Evolutionary conservation across 331 rosid genomes (phyloP).

Genomic region (Pyracantha coccinea): DNA sequence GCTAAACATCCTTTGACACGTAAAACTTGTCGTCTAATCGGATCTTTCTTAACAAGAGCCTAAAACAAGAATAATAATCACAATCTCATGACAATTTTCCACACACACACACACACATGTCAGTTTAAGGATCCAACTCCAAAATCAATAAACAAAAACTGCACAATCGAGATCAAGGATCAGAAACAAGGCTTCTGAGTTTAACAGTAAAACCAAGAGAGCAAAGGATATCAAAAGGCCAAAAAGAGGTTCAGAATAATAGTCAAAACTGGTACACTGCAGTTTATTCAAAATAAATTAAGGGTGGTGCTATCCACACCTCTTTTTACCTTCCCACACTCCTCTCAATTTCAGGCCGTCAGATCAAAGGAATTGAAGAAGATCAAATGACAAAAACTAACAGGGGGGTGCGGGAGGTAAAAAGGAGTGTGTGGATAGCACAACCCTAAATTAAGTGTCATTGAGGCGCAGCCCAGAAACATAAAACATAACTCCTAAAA

Average conservation of each 20-base stretch:
- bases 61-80: conserved; percentile 10
- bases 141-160: neutral
- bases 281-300: neutral
- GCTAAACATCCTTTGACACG: conserved; percentile 95
- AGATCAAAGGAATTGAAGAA: too few relatives aligned
- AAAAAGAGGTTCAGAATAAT: neutral
- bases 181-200: neutral
- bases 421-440: too few relatives aligned
- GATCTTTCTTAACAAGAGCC: conserved; percentile 97
- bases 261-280: neutral
- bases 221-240: neutral
- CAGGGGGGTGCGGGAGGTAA: too few relatives aligned
- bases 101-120: neutral
- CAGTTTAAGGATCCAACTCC: neutral
- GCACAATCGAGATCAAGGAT: neutral
- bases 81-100: neutral
- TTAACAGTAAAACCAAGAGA: neutral
- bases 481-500: neutral
- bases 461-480: neutral
- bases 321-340: too few relatives aligned
- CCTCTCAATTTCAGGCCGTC: too few relatives aligned
- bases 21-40: conserved; percentile 79
- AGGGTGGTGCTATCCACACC: too few relatives aligned
- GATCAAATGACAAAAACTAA: too few relatives aligned
- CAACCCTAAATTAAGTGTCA: neutral